Conservation (phyloP, 2,329 filamentous ascomycete genomes). For the Pyrenochaeta sp. region DNA sequence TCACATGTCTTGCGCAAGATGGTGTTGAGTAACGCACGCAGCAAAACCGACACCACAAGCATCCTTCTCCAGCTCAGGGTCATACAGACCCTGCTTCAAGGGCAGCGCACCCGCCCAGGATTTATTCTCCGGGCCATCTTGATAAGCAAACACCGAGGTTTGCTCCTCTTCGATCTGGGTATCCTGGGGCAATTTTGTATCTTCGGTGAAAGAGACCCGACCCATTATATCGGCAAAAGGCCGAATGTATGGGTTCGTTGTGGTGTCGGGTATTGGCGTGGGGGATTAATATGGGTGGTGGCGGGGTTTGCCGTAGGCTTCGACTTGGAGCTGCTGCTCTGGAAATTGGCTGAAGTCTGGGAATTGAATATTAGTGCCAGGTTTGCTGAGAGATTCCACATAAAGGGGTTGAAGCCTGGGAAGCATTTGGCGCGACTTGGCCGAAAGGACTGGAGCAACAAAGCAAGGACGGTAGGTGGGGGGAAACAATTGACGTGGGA, state of each 20-base stretch:
- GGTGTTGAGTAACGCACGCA: constrained; percentile 69
- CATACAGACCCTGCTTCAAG: constrained; percentile 98
- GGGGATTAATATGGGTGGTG: constrained; percentile 30
- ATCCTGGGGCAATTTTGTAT: constrained; percentile 58
- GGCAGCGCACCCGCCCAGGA: constrained; percentile 96
- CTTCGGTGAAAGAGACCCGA: constrained; percentile 61
- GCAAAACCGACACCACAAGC: constrained; percentile 99
- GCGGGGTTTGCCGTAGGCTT: constrained; percentile 36
- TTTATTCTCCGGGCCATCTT: constrained; percentile 79
- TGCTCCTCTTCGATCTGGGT: constrained; percentile 65
- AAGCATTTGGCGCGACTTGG: constrained; percentile 1
- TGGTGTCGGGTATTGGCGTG: constrained; percentile 26
- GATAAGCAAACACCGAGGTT: constrained; percentile 80
- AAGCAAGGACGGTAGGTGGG: constrained; percentile 22
- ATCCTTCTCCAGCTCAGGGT: constrained; percentile 97
- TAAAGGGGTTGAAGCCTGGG: neutral
- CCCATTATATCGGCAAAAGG: constrained; percentile 64
- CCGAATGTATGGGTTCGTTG: constrained; percentile 50
- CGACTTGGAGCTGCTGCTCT: constrained; percentile 36
- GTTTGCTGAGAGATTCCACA: neutral
- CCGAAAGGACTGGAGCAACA: constrained; percentile 20
- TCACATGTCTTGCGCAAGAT: constrained; percentile 1
- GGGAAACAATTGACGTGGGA: constrained; percentile 12
- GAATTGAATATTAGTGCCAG: constrained; percentile 1
- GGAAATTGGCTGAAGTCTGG: constrained; percentile 22